Percentiles rank a stretch among this genome's conserved stretches.
Evolutionary conservation across 1,284 basidiomycete species (phyloP).

Genomic region (Pascua guehoae): DNA sequence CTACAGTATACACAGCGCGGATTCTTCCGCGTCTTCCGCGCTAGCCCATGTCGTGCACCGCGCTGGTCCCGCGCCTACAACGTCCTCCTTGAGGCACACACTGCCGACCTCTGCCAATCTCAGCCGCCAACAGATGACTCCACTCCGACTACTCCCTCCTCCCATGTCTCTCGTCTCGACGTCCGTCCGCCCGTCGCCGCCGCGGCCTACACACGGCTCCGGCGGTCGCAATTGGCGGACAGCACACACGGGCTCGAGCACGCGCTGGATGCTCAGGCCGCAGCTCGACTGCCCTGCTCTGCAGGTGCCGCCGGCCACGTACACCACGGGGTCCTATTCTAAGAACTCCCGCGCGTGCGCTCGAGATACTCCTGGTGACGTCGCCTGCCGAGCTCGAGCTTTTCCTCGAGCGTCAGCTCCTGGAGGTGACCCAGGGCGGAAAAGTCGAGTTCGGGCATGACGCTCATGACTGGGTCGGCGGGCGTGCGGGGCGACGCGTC

Average conservation of each 20-base stretch:
- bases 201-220: not conserved
- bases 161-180: too few relatives aligned
- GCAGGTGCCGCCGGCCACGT: too few relatives aligned
- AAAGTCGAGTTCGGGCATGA: slow-evolving; percentile 16
- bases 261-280: not conserved
- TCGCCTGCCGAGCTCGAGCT: slow-evolving; percentile 31
- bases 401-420: slow-evolving; percentile 36
- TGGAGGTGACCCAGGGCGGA: slow-evolving; percentile 9
- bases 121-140: not conserved
- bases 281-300: not conserved
- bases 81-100: not conserved
- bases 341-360: slow-evolving; percentile 7
- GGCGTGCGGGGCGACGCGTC: slow-evolving; percentile 11
- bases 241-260: not conserved
- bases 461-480: not conserved
- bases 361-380: slow-evolving; percentile 40
- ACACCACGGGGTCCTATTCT: too few relatives aligned
- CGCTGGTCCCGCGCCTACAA: too few relatives aligned
- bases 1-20: too few relatives aligned
- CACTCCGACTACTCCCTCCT: too few relatives aligned
- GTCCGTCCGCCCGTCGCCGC: not conserved
- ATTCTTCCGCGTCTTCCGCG: too few relatives aligned
- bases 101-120: not conserved
- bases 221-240: not conserved
- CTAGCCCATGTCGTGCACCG: too few relatives aligned